Base-by-base conservation (phyloP, 192 early-diverging fungal species). In the Coemansia sp. region DNA sequence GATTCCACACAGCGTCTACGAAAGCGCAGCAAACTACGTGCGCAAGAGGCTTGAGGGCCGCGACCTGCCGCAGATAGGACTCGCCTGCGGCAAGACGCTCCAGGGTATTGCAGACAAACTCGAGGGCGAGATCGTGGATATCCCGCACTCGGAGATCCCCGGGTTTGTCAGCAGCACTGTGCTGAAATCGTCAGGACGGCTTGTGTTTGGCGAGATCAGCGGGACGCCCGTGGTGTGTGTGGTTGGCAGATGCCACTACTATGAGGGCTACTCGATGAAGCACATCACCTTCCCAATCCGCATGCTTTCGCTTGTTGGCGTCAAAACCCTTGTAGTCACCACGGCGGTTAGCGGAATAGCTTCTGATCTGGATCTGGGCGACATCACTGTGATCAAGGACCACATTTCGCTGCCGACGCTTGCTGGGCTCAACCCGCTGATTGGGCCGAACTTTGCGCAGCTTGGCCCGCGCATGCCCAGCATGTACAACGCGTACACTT, bases 381-480 rank as follows among this genome's bases (percentile, higher is more conserved):
- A 95, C 78, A 86, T 98, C 45, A 89, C 91, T 49, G 83, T 94
- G 42, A 84, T 94, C 25, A 84, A 85, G 58, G 93, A 94, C 65
- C 92, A 95, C 72, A 77, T 92, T 55, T 93, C 89, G 32, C 41
- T 90, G 66, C 93, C 91, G 63, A 91, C 85, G 19, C 73, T 93
- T 70, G 81, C 87, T 0, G 93, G 92, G 2, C 85, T 85, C 32
- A 94, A 89, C 68, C 90, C 95, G 22, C 84, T 98, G 61, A 86
- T 93, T 13, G 95, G 95, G 6, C 90, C 89, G 54, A 98, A 98
- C 73, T 70, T 92, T 62, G 84, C 85, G 40, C 78, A 75, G 25
- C 92, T 98, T 65, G 95, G 95, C 7, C 88, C 94, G 1, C 90
- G 95, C 5, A 92, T 96, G 86, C 93, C 93, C 7, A 85, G 94